These are phyloP conservation scores for Alternaria novae-zelandiae DNA, from an alignment of 2,329 filamentous ascomycete species.

Conservation along the genomic window DNA sequence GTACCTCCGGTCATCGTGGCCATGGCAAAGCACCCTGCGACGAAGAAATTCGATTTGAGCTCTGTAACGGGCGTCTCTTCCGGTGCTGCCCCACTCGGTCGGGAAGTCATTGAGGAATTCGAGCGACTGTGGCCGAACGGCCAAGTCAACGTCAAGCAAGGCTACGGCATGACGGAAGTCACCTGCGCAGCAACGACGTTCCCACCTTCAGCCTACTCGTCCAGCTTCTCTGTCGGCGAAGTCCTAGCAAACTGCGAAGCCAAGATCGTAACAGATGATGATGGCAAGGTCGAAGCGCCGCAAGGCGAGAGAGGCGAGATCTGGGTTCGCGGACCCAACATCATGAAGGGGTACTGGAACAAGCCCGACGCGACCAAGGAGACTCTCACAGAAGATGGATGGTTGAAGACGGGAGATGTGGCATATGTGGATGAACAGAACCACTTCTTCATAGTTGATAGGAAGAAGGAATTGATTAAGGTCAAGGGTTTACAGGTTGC, in stretches of 20 bases:
- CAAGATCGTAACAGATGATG: constrained; percentile 67
- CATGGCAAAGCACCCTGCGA: constrained; percentile 73
- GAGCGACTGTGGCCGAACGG: constrained; percentile 62
- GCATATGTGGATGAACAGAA: constrained; percentile 65
- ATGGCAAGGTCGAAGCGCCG: constrained; percentile 57
- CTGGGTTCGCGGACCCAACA: constrained; percentile 73
- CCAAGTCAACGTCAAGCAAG: constrained; percentile 67
- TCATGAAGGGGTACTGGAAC: constrained; percentile 80
- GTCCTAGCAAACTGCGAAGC: constrained; percentile 72
- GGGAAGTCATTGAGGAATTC: constrained; percentile 57
- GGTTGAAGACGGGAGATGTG: constrained; percentile 76
- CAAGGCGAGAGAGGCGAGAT: constrained; percentile 70
- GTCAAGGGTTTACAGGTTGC: constrained; percentile 68
- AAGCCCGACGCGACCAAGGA: constrained; percentile 71
- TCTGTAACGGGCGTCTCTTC: constrained; percentile 65
- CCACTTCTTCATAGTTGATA: constrained; percentile 72
- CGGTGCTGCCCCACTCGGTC: constrained; percentile 71
- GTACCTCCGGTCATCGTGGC: constrained; percentile 79
- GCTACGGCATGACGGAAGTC: constrained; percentile 86
- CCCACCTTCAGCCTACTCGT: constrained; percentile 59
- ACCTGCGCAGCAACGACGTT: constrained; percentile 75
- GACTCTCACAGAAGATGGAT: constrained; percentile 68
- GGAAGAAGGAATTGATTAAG: constrained; percentile 73
- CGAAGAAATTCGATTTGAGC: constrained; percentile 71
- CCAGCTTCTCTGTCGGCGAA: constrained; percentile 66